These are phyloP conservation scores for Taxawa tesnikishii DNA, from an alignment of 2,329 filamentous ascomycete species.

Conservation along the genomic window DNA sequence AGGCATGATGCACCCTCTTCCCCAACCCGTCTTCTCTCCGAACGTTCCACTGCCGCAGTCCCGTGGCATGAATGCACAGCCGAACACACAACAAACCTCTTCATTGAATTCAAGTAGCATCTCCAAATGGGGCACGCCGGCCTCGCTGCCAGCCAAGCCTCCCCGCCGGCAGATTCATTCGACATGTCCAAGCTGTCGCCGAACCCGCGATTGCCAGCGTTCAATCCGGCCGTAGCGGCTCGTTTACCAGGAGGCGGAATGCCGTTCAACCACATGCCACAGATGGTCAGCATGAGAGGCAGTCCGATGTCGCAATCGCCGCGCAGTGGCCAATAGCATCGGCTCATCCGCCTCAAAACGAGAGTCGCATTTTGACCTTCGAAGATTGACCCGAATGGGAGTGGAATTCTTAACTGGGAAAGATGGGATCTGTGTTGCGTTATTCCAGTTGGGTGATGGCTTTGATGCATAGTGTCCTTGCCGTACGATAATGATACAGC, in stretches of 20 bases:
- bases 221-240: constrained; percentile 1
- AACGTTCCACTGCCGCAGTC: constrained; percentile 17
- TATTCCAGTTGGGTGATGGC: no score
- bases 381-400: no score
- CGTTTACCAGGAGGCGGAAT: constrained; percentile 1
- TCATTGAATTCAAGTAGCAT: constrained; percentile 38
- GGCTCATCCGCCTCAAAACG: no score
- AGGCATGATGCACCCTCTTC: constrained; percentile 22
- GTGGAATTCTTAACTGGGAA: no score
- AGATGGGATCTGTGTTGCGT: no score
- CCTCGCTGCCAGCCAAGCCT: constrained; percentile 43
- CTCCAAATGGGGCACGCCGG: constrained; percentile 43
- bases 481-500: no score
- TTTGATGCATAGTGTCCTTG: no score
- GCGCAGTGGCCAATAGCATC: no score
- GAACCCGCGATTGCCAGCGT: constrained; percentile 1
- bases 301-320: no score
- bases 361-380: no score
- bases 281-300: background rate
- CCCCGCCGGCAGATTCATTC: constrained; percentile 29
- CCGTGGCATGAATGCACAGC: constrained; percentile 13
- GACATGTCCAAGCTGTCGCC: constrained; percentile 6
- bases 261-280: background rate
- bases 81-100: constrained; percentile 14
- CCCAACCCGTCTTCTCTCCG: constrained; percentile 23